phyloP scores from a whole-genome alignment of 495 filamentous ascomycete species.

The Penicillium canescens region DNA sequence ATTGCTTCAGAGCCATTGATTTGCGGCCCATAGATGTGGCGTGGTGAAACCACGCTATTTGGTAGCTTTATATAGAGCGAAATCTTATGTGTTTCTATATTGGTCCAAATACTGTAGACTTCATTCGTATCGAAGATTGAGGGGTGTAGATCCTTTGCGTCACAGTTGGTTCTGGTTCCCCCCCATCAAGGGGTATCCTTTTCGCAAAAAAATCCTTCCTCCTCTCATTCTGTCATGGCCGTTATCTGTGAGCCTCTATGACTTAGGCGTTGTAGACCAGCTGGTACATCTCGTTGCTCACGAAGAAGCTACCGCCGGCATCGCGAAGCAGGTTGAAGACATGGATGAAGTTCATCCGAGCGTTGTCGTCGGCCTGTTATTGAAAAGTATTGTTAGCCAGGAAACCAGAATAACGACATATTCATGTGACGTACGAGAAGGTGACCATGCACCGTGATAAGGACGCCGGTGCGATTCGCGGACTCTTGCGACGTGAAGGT shows the following conservation, averaged over 20 bases:
- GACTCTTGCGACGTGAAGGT: too few species aligned
- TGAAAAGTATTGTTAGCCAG: neutral
- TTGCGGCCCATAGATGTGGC: neutral
- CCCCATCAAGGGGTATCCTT: constrained; percentile 8
- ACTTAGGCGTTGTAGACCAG: constrained; percentile 60
- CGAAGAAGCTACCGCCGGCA: constrained; percentile 67
- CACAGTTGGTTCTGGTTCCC: neutral
- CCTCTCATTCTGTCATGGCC: constrained; percentile 25
- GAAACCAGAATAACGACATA: neutral
- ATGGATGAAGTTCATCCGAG: constrained; percentile 82
- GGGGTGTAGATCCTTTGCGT: neutral
- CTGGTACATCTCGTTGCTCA: constrained; percentile 91
- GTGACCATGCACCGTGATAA: constrained; percentile 83
- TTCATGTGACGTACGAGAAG: constrained; percentile 62
- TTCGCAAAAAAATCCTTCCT: neutral
- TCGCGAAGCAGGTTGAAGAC: constrained; percentile 78
- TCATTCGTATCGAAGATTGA: constrained; percentile 1
- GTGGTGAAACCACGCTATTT: neutral
- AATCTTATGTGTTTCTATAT: constrained; percentile 2
- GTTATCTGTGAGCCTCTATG: constrained; percentile 1
- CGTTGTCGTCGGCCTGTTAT: constrained; percentile 75
- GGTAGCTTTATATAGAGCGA: constrained; percentile 9
- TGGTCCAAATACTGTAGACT: constrained; percentile 6
- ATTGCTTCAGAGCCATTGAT: constrained; percentile 37
- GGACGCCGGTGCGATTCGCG: too few species aligned